Evolutionary conservation across 192 early-diverging fungal genomes (phyloP).

Genomic region (Spizellomyces punctatus): DNA sequence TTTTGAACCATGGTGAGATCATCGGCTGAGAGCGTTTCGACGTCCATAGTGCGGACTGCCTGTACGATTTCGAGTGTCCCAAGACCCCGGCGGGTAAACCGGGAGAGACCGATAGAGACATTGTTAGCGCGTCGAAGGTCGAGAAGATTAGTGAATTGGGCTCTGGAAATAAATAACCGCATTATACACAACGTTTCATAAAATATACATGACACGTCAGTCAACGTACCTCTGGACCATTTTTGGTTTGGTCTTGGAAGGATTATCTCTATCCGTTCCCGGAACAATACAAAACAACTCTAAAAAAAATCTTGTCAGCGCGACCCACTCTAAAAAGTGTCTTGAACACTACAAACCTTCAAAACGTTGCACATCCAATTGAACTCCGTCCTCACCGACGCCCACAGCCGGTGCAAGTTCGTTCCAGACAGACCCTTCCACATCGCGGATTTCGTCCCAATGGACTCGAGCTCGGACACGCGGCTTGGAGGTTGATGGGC

Average conservation of each 20-base stretch:
- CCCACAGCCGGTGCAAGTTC: slow-evolving; percentile 10
- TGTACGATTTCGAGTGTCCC: slow-evolving; percentile 28
- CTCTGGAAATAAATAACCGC: slow-evolving; percentile 23
- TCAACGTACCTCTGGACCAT: slow-evolving; percentile 31
- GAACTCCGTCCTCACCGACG: slow-evolving; percentile 29
- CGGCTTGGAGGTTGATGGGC: slow-evolving; percentile 24
- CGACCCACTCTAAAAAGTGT: slow-evolving; percentile 4
- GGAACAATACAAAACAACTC: slow-evolving; percentile 57
- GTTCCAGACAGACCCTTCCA: slow-evolving; percentile 32
- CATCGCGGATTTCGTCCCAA: slow-evolving; percentile 49
- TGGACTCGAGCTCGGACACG: slow-evolving; percentile 47
- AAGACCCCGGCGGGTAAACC: slow-evolving; percentile 51
- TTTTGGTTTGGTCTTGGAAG: slow-evolving; percentile 30
- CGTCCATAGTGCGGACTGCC: slow-evolving; percentile 41
- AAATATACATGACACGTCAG: no score
- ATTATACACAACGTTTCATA: background rate
- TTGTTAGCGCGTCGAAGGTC: slow-evolving; percentile 60
- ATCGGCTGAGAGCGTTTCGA: slow-evolving; percentile 36
- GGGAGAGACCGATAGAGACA: slow-evolving; percentile 53
- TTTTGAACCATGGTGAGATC: slow-evolving; percentile 49
- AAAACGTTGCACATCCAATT: slow-evolving; percentile 47
- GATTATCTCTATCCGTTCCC: slow-evolving; percentile 17
- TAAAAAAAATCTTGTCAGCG: slow-evolving; percentile 22
- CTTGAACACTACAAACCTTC: slow-evolving; percentile 33
- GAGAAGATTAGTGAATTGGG: slow-evolving; percentile 55